These are phyloP conservation scores for Pseudopediastrum boryanum DNA, from an alignment of 139 green algal genomes.

Conservation along the genomic window DNA sequence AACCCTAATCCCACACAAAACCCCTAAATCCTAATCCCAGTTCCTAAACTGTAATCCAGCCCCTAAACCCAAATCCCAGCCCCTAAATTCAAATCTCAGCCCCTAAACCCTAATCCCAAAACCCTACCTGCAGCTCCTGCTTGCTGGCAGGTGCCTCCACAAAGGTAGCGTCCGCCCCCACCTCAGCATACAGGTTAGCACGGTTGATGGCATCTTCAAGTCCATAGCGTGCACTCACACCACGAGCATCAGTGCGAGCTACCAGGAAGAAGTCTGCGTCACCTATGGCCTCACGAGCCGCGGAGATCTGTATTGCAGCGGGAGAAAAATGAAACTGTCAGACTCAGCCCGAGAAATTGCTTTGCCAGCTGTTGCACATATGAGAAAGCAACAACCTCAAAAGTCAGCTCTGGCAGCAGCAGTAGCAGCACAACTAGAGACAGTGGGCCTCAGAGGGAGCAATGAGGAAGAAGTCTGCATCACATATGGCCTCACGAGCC, in stretches of 20 bases:
- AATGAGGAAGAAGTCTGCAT: conserved; percentile 84
- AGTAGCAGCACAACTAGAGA: too few species aligned
- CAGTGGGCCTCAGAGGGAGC: conserved; percentile 71
- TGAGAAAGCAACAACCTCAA: too few species aligned
- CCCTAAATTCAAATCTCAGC: not conserved
- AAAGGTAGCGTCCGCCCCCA: conserved; percentile 76
- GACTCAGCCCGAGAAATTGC: too few species aligned
- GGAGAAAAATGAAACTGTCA: too few species aligned
- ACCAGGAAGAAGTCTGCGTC: conserved; percentile 85
- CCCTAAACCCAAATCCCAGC: not conserved
- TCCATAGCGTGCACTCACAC: conserved; percentile 69
- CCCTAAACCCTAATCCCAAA: conserved; percentile 59
- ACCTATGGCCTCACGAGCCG: conserved; percentile 73
- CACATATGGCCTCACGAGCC: conserved; percentile 71
- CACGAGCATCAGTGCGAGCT: conserved; percentile 71
- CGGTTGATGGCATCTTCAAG: conserved; percentile 64
- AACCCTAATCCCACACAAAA: too few species aligned
- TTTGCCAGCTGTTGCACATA: too few species aligned
- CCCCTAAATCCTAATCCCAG: too few species aligned
- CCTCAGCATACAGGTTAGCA: conserved; percentile 77
- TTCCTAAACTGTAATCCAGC: too few species aligned
- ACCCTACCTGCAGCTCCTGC: conserved; percentile 73
- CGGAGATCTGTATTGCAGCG: conserved; percentile 68
- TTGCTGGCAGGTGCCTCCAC: conserved; percentile 70
- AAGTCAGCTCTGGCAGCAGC: too few species aligned